Evolutionary conservation across 2,329 filamentous ascomycete genomes (phyloP), one percentile per base, ranked within the genome.

Genomic region (Thelonectria rubi): DNA sequence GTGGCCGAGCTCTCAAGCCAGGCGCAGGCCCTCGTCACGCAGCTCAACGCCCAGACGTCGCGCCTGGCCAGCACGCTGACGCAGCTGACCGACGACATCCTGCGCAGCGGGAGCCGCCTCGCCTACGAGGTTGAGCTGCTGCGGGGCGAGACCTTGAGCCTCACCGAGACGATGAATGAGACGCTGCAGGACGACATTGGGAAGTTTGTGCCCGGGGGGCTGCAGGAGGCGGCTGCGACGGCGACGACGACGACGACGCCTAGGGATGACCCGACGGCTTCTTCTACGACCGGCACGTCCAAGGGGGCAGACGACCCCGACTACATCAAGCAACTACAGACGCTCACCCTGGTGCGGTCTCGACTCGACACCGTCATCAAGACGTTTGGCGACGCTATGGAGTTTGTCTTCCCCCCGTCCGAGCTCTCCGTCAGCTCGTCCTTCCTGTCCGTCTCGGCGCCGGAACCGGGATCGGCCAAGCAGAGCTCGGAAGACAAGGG

Each of bases 61-160:
- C 87, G 93, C 47, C 81, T 97, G 8, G 93, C 93, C 14, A 88
- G 85, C 55, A 91, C 89, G 47, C 84, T 99, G 60, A 97, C 93
- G 32, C 90, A 94, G 72, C 82, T 98, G 62, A 97, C 95, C 11
- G 94, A 99, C 76, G 95, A 98, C 69, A 98, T 99, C 65, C 79
- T 99, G 64, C 87, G 95, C 59, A 94, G 92, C 72, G 92, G 94
- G 24, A 93, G 92, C 66, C 86, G 94, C 4, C 81, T 99, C 59
- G 93, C 94, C 18, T 99, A 99, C 73, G 92, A 98, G 77, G 94
- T 98, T 18, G 94, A 98, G 77, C 86, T 98, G 17, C 78, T 98
- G 50, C 87, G 93, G n/a, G 94, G 94, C 65, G 94, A 97, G 77
- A 91, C 93, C 2, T 79, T 93, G 48, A 85, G 91, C n/a, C 80